Conservation (phyloP, 129 eudicot genomes). For the Dittrichia graveolens region DNA sequence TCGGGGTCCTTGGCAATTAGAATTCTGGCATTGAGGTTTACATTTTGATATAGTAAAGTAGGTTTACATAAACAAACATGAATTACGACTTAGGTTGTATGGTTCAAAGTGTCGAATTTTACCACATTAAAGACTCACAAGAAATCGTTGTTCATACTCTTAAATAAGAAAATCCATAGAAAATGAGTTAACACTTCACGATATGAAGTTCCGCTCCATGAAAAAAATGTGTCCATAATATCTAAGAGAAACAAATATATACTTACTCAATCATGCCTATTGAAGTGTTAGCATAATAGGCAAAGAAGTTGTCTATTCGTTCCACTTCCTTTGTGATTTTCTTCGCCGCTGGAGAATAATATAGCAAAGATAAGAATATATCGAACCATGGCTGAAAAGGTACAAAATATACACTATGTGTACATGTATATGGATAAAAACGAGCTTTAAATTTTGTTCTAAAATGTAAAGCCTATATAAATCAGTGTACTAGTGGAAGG, state of each 20-base stretch:
- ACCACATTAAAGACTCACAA: too few relatives aligned
- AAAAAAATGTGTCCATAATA: not conserved
- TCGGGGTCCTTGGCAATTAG: too few relatives aligned
- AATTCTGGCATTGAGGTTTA: too few relatives aligned
- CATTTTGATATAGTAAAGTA: too few relatives aligned
- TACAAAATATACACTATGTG: conserved; percentile 1
- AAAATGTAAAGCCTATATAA: not conserved
- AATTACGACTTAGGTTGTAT: too few relatives aligned
- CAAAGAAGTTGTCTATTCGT: conserved; percentile 50
- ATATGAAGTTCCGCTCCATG: conserved; percentile 3
- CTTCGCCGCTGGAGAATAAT: conserved; percentile 45
- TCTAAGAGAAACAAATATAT: conserved; percentile 16
- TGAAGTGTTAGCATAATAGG: conserved; percentile 55
- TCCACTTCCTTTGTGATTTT: conserved; percentile 46
- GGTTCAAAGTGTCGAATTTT: too few relatives aligned
- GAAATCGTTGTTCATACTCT: too few relatives aligned
- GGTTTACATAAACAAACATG: too few relatives aligned
- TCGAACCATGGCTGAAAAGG: not conserved
- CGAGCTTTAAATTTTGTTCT: not conserved
- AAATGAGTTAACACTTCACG: not conserved
- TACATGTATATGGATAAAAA: not conserved
- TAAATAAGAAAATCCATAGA: not conserved
- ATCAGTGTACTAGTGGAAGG: conserved; percentile 16
- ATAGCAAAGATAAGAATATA: conserved; percentile 13
- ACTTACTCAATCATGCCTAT: conserved; percentile 67